These are phyloP conservation scores for Barnettozyma sucrosica DNA, from an alignment of 805 yeast species.

Conservation along the genomic window DNA sequence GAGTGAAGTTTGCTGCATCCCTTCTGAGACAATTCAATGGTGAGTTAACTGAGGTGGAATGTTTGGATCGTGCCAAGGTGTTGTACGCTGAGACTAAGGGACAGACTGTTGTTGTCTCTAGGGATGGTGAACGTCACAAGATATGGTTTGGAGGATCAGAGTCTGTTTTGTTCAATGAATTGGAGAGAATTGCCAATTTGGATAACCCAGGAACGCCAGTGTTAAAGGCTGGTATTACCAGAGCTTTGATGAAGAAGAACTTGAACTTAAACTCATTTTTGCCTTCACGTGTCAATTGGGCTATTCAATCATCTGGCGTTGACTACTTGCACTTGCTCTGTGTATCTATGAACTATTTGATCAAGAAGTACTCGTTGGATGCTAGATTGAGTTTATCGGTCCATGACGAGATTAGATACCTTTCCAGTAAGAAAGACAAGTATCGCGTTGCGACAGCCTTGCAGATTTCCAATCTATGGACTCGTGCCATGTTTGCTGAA, in stretches of 20 bases:
- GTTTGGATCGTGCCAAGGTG: conserved; percentile 53
- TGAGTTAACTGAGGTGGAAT: conserved; percentile 56
- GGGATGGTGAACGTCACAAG: conserved; percentile 25
- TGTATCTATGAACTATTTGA: conserved; percentile 81
- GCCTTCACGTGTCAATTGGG: conserved; percentile 95
- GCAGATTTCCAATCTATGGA: conserved; percentile 92
- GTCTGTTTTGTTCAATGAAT: conserved; percentile 80
- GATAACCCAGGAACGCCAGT: conserved; percentile 84
- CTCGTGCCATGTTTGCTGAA: conserved; percentile 91
- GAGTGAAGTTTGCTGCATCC: conserved; percentile 83
- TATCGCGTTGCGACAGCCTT: conserved; percentile 75
- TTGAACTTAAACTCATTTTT: conserved; percentile 61
- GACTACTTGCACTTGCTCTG: conserved; percentile 85
- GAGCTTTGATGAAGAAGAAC: conserved; percentile 64
- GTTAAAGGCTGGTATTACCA: conserved; percentile 88
- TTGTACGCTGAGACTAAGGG: conserved; percentile 88
- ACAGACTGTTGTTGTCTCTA: conserved; percentile 28
- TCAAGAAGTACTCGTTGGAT: conserved; percentile 53
- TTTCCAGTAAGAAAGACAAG: conserved; percentile 67
- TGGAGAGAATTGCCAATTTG: conserved; percentile 82
- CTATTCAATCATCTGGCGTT: conserved; percentile 96
- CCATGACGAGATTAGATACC: conserved; percentile 88
- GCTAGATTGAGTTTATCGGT: conserved; percentile 84
- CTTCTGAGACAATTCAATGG: conserved; percentile 81
- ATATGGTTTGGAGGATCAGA: conserved; percentile 90